Base-by-base conservation (phyloP, 2,329 filamentous ascomycete species). In the Cryphonectria carpinicola region DNA sequence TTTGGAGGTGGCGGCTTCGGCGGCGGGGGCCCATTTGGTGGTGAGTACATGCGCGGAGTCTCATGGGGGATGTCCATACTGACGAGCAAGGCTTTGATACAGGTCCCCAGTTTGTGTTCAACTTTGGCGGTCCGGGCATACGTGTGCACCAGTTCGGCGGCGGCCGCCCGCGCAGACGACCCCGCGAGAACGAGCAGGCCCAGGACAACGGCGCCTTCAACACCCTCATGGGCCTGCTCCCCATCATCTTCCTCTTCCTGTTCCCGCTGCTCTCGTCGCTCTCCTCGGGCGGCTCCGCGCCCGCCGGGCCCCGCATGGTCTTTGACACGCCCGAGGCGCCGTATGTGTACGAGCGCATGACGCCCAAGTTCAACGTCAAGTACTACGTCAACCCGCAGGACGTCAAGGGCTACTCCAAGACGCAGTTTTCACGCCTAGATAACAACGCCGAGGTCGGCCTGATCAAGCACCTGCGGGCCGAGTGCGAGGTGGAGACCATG, bases 81-180 rank as follows among this genome's bases (percentile, higher is more conserved):
- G 54, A 71, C 63, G 14, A 54, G 39, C 54, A 70, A 87, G 86
- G 83, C 58, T 94, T 95, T 81, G 92, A 94, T 77, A 88, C 87
- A 72, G 93, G 94, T 22, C 94, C 93, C 37, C 92, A 94, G 76
- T 98, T 98, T 80, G 93, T 97, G 68, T 98, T 98, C 83, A 98
- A 98, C 82, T 89, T 98, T 75, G 95, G 95, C 72, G 93, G 94
- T 10, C 94, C 95, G 3, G 95, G 95, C 28, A 90, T 99, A 76
- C 90, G 95, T 72, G 94, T 99, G 72, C 96, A 98, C 80, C 95
- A 98, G 79, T 98, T 99, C 80, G 95, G 95, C 76, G 95, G 96
- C 68, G 87, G 84, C 7, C 86, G 88, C 68, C 94, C 95, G 35
- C 88, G 94, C 76, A 86, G 92, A 81, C 87, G 96, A 78, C 94